These are phyloP conservation scores for Mychonastes homosphaera DNA, from an alignment of 139 green algal species.

Conservation along the genomic window DNA sequence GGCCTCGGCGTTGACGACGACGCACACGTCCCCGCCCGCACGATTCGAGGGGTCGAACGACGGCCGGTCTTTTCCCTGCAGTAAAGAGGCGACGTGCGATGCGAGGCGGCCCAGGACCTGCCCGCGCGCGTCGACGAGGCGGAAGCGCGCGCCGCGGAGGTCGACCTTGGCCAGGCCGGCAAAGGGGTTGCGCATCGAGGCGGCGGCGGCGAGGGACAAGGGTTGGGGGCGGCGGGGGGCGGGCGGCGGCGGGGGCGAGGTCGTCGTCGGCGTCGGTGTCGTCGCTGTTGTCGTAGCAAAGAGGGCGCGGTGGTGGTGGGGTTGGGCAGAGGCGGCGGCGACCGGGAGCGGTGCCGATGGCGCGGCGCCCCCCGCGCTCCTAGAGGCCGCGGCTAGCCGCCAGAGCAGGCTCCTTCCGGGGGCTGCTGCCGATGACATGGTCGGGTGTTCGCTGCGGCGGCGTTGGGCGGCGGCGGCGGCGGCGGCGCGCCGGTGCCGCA, in stretches of 20 bases:
- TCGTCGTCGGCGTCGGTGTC: too few species aligned
- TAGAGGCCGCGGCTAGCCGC: too few species aligned
- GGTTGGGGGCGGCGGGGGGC: neutral
- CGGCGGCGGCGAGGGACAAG: neutral
- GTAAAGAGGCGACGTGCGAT: constrained; percentile 45
- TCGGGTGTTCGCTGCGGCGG: too few species aligned
- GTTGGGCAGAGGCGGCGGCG: neutral
- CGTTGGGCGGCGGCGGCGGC: too few species aligned
- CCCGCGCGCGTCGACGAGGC: constrained; percentile 69
- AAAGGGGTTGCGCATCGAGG: constrained; percentile 6
- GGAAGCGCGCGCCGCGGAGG: constrained; percentile 48
- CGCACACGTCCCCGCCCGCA: constrained; percentile 69
- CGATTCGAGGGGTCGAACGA: constrained; percentile 51
- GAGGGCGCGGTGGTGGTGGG: neutral
- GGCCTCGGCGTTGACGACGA: constrained; percentile 75
- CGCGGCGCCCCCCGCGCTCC: too few species aligned
- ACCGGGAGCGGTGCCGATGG: neutral
- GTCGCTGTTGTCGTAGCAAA: too few species aligned
- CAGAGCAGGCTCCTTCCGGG: too few species aligned
- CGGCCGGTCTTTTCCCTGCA: constrained; percentile 89
- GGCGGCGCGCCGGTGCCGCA: too few species aligned
- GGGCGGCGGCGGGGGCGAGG: too few species aligned
- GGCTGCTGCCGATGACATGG: too few species aligned
- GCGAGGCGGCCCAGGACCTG: constrained; percentile 75
- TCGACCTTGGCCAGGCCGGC: constrained; percentile 41